Percentiles rank a stretch among this genome's conserved stretches.
Conservation (phyloP, 352 stramenopile species). For the Pythium angustatum region DNA sequence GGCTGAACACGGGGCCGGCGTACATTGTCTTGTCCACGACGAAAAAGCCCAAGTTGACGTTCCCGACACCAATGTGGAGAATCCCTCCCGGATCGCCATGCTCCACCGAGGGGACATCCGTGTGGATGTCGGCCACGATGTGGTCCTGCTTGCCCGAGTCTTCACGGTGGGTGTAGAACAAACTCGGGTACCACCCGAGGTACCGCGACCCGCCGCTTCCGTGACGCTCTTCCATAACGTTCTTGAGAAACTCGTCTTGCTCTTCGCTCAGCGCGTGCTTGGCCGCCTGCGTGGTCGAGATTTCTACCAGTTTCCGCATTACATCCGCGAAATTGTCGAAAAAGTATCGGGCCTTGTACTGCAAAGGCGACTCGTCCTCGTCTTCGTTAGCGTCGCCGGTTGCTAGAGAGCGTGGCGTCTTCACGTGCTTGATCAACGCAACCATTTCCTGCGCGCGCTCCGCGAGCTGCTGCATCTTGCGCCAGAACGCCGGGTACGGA, state of each 20-base stretch:
- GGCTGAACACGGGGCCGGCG: slow-evolving; percentile 39
- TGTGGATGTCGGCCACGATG: slow-evolving; percentile 37
- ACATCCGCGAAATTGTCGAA: slow-evolving; percentile 26
- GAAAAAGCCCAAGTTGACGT: slow-evolving; percentile 34
- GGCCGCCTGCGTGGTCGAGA: slow-evolving; percentile 14
- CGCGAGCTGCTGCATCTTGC: slow-evolving; percentile 27
- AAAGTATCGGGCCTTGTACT: slow-evolving; percentile 13
- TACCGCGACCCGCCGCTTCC: slow-evolving; percentile 27
- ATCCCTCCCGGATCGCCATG: slow-evolving; percentile 35
- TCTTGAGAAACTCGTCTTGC: slow-evolving; percentile 29
- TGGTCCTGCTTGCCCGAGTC: slow-evolving; percentile 37
- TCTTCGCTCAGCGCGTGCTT: slow-evolving; percentile 18
- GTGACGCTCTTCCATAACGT: slow-evolving; percentile 28
- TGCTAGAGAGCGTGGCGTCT: not conserved
- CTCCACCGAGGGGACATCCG: slow-evolving; percentile 32
- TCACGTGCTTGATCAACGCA: not conserved
- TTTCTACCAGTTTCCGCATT: slow-evolving; percentile 17
- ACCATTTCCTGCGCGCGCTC: slow-evolving; percentile 9
- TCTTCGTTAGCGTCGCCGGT: not conserved
- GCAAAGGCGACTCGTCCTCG: not conserved
- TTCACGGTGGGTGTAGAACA: slow-evolving; percentile 35
- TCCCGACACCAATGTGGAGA: slow-evolving; percentile 34
- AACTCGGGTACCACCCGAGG: slow-evolving; percentile 36
- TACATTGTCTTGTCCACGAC: slow-evolving; percentile 36
- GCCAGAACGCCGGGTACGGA: slow-evolving; percentile 31